Evolutionary conservation across 352 stramenopile species (phyloP).

Genomic region (Phytophthora idaei): DNA sequence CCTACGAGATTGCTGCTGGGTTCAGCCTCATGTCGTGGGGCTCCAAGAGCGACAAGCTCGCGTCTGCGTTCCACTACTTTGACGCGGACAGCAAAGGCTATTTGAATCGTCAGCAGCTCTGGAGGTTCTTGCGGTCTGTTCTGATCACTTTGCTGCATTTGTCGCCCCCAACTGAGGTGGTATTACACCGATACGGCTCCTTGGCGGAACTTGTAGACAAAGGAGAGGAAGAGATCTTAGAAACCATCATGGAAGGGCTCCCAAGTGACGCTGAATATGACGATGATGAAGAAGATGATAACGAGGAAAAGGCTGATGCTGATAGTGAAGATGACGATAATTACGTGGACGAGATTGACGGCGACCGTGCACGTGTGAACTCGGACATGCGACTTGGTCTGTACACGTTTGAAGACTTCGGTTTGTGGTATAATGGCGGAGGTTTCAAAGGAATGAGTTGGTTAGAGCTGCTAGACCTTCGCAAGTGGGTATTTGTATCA

Average conservation of each 20-base stretch:
- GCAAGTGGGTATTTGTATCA: conserved; percentile 86
- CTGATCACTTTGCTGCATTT: conserved; percentile 77
- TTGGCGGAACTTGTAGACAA: conserved; percentile 79
- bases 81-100: conserved; percentile 82
- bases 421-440: conserved; percentile 84
- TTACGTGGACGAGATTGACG: conserved; percentile 48
- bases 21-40: conserved; percentile 85
- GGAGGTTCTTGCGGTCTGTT: conserved; percentile 84
- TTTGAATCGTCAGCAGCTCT: conserved; percentile 81
- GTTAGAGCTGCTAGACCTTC: conserved; percentile 85
- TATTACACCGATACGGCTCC: conserved; percentile 64
- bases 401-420: conserved; percentile 88
- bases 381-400: conserved; percentile 59
- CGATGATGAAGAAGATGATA: conserved; percentile 28
- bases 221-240: conserved; percentile 79
- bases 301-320: conserved; percentile 27
- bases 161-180: conserved; percentile 62
- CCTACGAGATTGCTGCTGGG: conserved; percentile 82
- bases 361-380: conserved; percentile 44
- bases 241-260: conserved; percentile 71
- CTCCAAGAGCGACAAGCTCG: conserved; percentile 88
- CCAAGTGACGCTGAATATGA: conserved; percentile 31
- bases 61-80: conserved; percentile 87
- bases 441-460: conserved; percentile 83
- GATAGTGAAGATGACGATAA: conserved; percentile 30